A percentile compares a stretch with the other conserved stretches of the same genome.
phyloP scores from a whole-genome alignment of 176 grass and related monocot genomes.

The Aegilops longissima region DNA sequence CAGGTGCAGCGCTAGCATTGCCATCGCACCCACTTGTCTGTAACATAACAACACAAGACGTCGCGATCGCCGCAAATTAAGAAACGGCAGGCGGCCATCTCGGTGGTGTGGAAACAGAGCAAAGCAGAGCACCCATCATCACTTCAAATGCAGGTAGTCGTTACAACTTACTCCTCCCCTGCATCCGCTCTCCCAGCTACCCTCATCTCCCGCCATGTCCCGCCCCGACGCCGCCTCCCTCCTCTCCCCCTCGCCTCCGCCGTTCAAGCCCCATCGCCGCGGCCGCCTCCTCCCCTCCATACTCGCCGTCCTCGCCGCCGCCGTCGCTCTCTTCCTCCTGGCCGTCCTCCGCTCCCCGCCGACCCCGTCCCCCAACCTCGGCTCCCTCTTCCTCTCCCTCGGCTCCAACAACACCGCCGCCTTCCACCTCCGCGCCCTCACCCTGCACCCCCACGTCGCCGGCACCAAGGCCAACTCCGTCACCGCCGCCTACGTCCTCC shows the following conservation, averaged over 20 bases:
- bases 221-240: slow-evolving; percentile 34
- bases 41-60: no score
- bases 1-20: not conserved
- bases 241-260: not conserved
- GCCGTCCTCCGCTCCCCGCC: not conserved
- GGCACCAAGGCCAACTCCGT: slow-evolving; percentile 55
- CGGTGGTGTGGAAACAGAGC: not conserved
- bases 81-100: not conserved
- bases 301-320: slow-evolving; percentile 4
- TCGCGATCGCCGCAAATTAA: not conserved
- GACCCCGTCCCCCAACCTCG: slow-evolving; percentile 35
- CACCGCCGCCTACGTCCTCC: slow-evolving; percentile 51
- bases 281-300: not conserved
- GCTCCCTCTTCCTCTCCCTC: slow-evolving; percentile 69
- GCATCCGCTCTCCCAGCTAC: not conserved
- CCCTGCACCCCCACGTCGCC: slow-evolving; percentile 67
- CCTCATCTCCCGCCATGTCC: slow-evolving; percentile 19
- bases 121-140: not conserved
- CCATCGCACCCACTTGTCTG: not conserved
- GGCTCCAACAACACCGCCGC: slow-evolving; percentile 66
- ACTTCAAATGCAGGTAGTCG: not conserved
- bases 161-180: not conserved
- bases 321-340: slow-evolving; percentile 13
- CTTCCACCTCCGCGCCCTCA: slow-evolving; percentile 77
- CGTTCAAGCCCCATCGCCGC: not conserved